These are phyloP conservation scores for Catunica adiposa DNA, from an alignment of 2,329 filamentous ascomycete genomes.

Conservation along the genomic window DNA sequence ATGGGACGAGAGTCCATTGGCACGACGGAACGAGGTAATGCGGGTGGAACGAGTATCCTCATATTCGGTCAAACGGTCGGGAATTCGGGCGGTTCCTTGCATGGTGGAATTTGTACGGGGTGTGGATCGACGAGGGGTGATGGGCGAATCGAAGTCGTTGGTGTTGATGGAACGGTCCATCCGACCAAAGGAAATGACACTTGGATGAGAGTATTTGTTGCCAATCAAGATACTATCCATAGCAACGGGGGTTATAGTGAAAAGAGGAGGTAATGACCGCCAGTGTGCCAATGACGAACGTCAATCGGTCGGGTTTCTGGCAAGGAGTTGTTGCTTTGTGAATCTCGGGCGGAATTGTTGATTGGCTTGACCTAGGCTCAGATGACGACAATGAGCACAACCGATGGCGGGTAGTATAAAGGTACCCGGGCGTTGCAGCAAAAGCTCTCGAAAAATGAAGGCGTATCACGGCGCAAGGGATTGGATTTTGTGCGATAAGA, in stretches of 20 bases:
- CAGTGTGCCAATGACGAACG: too few species aligned
- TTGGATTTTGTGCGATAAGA: too few species aligned
- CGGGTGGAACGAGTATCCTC: not conserved
- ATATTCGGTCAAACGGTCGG: slow-evolving; percentile 4
- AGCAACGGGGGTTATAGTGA: too few species aligned
- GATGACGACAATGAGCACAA: not conserved
- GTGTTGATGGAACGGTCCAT: not conserved
- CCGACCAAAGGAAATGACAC: slow-evolving; percentile 10
- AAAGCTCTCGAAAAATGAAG: too few species aligned
- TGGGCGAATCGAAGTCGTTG: not conserved
- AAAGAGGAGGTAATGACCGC: too few species aligned
- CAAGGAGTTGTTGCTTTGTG: not conserved
- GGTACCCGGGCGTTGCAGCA: too few species aligned
- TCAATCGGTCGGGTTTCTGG: not conserved
- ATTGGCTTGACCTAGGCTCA: too few species aligned
- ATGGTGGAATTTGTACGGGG: slow-evolving; percentile 8
- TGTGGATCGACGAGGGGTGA: not conserved
- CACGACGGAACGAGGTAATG: not conserved
- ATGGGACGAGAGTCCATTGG: not conserved
- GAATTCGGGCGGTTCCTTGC: slow-evolving; percentile 12
- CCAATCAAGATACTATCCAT: too few species aligned
- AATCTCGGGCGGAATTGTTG: not conserved
- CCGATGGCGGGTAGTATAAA: not conserved
- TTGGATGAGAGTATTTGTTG: not conserved
- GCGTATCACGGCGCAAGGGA: too few species aligned